Evolutionary conservation across 192 early-diverging fungal genomes (phyloP).

Genomic region (Dissophora ornata): DNA sequence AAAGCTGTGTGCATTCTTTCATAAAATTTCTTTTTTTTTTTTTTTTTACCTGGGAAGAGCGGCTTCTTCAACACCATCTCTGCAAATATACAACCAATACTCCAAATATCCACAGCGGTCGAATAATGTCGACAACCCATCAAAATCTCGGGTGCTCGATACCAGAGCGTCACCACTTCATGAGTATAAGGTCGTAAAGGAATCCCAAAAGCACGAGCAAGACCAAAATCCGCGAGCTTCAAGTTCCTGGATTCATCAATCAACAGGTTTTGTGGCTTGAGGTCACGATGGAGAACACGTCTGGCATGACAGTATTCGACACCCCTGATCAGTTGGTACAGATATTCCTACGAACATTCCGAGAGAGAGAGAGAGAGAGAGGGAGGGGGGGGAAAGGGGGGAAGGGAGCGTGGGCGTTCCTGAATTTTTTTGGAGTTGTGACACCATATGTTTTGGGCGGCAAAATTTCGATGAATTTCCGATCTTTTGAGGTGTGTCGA

Average conservation of each 20-base stretch:
- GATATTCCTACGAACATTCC: constrained; percentile 78
- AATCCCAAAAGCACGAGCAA: constrained; percentile 93
- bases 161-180: constrained; percentile 97
- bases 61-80: constrained; percentile 87
- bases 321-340: constrained; percentile 92
- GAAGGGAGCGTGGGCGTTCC: too few relatives aligned
- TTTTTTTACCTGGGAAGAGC: constrained; percentile 92
- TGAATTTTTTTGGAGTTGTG: too few relatives aligned
- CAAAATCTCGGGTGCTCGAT: constrained; percentile 94
- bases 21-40: too few relatives aligned
- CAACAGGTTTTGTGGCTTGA: constrained; percentile 98
- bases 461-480: too few relatives aligned
- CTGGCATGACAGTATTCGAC: constrained; percentile 91
- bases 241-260: constrained; percentile 91
- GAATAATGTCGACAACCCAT: constrained; percentile 92
- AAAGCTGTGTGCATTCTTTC: too few relatives aligned
- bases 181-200: constrained; percentile 97
- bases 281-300: constrained; percentile 95
- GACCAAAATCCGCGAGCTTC: constrained; percentile 97
- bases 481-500: too few relatives aligned
- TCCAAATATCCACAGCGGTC: constrained; percentile 97
- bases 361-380: too few relatives aligned
- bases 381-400: too few relatives aligned
- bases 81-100: constrained; percentile 96
- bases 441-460: too few relatives aligned